These are phyloP conservation scores for Leptosphaerulina australis DNA, from an alignment of 2,329 filamentous ascomycete species.

Conservation along the genomic window DNA sequence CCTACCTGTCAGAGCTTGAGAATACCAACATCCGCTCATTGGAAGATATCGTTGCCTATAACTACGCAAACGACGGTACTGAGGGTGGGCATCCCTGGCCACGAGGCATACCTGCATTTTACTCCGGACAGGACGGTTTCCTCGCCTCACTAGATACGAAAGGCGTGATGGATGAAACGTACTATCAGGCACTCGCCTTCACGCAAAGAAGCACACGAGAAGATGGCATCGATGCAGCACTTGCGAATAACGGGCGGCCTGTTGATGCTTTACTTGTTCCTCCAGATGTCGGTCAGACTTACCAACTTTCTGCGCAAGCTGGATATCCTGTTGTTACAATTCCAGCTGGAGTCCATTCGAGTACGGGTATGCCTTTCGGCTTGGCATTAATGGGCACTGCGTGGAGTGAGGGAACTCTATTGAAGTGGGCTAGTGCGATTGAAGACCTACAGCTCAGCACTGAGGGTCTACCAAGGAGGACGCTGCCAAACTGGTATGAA, in stretches of 20 bases:
- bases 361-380: conserved; percentile 54
- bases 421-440: conserved; percentile 63
- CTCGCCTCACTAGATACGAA: conserved; percentile 66
- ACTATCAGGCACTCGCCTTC: conserved; percentile 70
- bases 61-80: conserved; percentile 64
- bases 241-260: conserved; percentile 52
- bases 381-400: conserved; percentile 62
- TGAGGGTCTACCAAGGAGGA: conserved; percentile 27
- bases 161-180: conserved; percentile 68
- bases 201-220: conserved; percentile 64
- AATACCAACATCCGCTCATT: conserved; percentile 51
- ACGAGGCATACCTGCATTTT: conserved; percentile 56
- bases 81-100: conserved; percentile 68
- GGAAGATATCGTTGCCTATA: conserved; percentile 45
- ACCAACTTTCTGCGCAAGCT: conserved; percentile 74
- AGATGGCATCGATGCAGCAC: conserved; percentile 72
- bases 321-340: conserved; percentile 76
- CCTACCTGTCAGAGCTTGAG: conserved; percentile 66
- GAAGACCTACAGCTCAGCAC: conserved; percentile 47
- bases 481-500: conserved; percentile 47
- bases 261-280: conserved; percentile 72
- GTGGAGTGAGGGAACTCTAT: conserved; percentile 63
- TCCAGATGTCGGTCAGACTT: conserved; percentile 69
- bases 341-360: conserved; percentile 63
- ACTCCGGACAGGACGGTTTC: conserved; percentile 74